phyloP scores from a whole-genome alignment of 2,329 filamentous ascomycete genomes.

The Calonectria henricotiae region DNA sequence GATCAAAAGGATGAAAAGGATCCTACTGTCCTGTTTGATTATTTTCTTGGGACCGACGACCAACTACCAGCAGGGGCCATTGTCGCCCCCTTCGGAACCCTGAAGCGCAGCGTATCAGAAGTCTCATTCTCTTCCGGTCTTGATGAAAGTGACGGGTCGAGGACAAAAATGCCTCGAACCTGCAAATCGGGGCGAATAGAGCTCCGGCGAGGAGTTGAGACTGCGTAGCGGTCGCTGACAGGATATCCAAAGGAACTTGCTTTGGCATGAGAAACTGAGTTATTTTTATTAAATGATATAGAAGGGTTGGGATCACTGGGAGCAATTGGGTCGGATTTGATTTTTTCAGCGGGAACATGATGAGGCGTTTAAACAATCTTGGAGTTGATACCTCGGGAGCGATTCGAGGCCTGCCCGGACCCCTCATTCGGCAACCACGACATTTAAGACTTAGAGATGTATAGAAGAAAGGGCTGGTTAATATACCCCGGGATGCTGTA shows the following conservation, averaged over 20 bases:
- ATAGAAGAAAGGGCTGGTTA: conserved; percentile 44
- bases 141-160: conserved; percentile 55
- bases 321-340: conserved; percentile 27
- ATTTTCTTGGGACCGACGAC: conserved; percentile 42
- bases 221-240: conserved; percentile 39
- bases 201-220: conserved; percentile 54
- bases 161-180: conserved; percentile 61
- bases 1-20: conserved; percentile 59
- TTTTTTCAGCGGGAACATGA: conserved; percentile 28
- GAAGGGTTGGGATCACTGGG: conserved; percentile 34
- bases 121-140: conserved; percentile 64
- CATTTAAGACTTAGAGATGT: conserved; percentile 43
- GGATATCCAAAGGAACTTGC: neutral
- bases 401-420: conserved; percentile 31
- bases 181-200: conserved; percentile 61
- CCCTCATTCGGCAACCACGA: conserved; percentile 33
- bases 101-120: conserved; percentile 70
- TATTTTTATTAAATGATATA: conserved; percentile 32
- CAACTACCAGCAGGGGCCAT: conserved; percentile 47
- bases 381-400: conserved; percentile 31
- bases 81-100: conserved; percentile 52
- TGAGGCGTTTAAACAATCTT: conserved; percentile 38
- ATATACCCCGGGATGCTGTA: conserved; percentile 41
- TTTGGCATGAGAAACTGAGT: conserved; percentile 33
- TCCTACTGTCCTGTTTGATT: conserved; percentile 41